Base-by-base conservation (phyloP, 106 monocot species). In the Triglochin maritima region DNA sequence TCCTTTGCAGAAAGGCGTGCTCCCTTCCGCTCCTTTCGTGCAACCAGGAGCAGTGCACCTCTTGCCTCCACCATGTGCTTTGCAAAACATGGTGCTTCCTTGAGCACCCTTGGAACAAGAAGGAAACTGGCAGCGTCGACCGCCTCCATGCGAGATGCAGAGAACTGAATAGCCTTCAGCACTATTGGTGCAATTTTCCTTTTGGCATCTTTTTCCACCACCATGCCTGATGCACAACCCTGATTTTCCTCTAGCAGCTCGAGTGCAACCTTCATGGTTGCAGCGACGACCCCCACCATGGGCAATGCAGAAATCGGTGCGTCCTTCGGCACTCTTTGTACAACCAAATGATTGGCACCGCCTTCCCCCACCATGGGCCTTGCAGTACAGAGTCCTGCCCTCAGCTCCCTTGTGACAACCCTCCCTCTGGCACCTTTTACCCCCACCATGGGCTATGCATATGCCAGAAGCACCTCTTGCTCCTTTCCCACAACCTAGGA, bases 141-240 rank as follows among this genome's bases (percentile, higher is more conserved):
- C 87, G 4, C 87, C 84, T 17, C 87, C 87, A 70, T 88, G 87
- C 3, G 81, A 72, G 56, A 88, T 88, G 76, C 87, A 88, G 6
- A 88, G 68, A 13, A 81, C 79, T 51, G 87, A 79, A 17, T 81
- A 60, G 3, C 87, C 87, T 72, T 88, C 87, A 5, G 87, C 87
- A n/a, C 84, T 84, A 79, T 72, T 84, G 57, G 74, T 71, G 63
- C 87, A 88, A 47, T 65, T 64, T 61, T 80, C 73, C 57, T 47
- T 45, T 59, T 77, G 81, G 63, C 87, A 88, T 50, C 87, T 75
- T 67, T 88, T 88, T 11, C 87, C 87, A 50, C 87, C 87, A 50
- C 87, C 87, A 68, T 87, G 87, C 46, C 58, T 71, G 50, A 87
- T 87, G 62, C 87, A 87, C 2, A 66, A 65, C 12, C 87, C 87